Evolutionary conservation across 352 stramenopile species (phyloP).

Genomic region (Thalassiosira mediterranea): DNA sequence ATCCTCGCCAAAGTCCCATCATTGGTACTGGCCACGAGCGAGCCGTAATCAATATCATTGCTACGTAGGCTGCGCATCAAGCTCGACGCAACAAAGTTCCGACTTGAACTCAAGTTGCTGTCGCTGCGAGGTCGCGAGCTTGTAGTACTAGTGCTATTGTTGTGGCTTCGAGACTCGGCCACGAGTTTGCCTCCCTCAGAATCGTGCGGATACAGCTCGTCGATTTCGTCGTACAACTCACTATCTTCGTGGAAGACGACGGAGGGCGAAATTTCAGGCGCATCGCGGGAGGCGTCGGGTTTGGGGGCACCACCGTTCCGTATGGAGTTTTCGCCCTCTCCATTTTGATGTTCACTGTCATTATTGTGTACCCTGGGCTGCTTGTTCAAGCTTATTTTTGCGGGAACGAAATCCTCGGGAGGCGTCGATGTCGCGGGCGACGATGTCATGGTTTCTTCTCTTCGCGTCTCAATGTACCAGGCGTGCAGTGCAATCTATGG

Average conservation of each 20-base stretch:
- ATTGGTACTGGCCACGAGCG: constrained; percentile 17
- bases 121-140: not conserved
- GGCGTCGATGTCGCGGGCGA: no score
- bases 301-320: no score
- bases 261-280: constrained; percentile 17
- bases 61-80: constrained; percentile 1
- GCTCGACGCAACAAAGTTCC: constrained; percentile 1
- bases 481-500: no score
- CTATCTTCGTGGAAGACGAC: constrained; percentile 39
- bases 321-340: not conserved
- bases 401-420: constrained; percentile 9
- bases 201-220: constrained; percentile 34
- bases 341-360: not conserved
- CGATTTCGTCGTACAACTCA: constrained; percentile 38
- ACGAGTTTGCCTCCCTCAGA: constrained; percentile 31
- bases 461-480: no score
- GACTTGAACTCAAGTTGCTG: not conserved
- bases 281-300: not conserved
- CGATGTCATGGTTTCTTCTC: no score
- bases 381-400: constrained; percentile 11
- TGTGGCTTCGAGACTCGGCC: constrained; percentile 2
- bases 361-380: not conserved
- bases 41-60: constrained; percentile 19
- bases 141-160: no score
- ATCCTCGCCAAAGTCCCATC: not conserved